Conservation (phyloP, 2,329 filamentous ascomycete species). For the Capronia coronata region DNA sequence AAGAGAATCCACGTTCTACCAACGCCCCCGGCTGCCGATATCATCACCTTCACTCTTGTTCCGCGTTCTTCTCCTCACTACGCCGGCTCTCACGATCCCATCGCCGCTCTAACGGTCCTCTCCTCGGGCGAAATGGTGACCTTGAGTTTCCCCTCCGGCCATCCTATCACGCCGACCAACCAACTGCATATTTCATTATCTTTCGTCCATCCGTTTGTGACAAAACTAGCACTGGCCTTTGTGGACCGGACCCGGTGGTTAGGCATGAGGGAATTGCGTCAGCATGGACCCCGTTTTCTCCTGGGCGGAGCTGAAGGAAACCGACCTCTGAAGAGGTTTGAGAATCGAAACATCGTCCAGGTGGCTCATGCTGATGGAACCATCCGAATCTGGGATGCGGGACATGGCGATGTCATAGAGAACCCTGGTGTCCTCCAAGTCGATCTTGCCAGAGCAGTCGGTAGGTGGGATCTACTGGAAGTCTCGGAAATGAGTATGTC, state of each 20-base stretch:
- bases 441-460: slow-evolving; percentile 75
- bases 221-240: slow-evolving; percentile 62
- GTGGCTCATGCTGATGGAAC: slow-evolving; percentile 87
- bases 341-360: slow-evolving; percentile 75
- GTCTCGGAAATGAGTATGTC: slow-evolving; percentile 75
- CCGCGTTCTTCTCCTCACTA: slow-evolving; percentile 81
- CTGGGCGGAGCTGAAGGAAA: slow-evolving; percentile 69
- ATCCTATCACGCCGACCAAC: slow-evolving; percentile 85
- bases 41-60: slow-evolving; percentile 74
- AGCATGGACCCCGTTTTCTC: slow-evolving; percentile 69
- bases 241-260: slow-evolving; percentile 79
- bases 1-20: slow-evolving; percentile 66
- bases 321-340: slow-evolving; percentile 66
- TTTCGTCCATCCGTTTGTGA: slow-evolving; percentile 85
- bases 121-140: slow-evolving; percentile 85
- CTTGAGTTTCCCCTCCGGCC: slow-evolving; percentile 84
- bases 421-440: slow-evolving; percentile 76
- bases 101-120: slow-evolving; percentile 72
- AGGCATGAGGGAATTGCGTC: slow-evolving; percentile 76
- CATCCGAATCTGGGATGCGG: slow-evolving; percentile 86
- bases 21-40: slow-evolving; percentile 69
- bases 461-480: slow-evolving; percentile 68
- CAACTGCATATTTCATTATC: slow-evolving; percentile 82
- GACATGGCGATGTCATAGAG: slow-evolving; percentile 88
- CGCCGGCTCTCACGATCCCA: slow-evolving; percentile 79